These are phyloP conservation scores for Lentinula guzmanii DNA, from an alignment of 768 basidiomycete genomes.

Conservation along the genomic window DNA sequence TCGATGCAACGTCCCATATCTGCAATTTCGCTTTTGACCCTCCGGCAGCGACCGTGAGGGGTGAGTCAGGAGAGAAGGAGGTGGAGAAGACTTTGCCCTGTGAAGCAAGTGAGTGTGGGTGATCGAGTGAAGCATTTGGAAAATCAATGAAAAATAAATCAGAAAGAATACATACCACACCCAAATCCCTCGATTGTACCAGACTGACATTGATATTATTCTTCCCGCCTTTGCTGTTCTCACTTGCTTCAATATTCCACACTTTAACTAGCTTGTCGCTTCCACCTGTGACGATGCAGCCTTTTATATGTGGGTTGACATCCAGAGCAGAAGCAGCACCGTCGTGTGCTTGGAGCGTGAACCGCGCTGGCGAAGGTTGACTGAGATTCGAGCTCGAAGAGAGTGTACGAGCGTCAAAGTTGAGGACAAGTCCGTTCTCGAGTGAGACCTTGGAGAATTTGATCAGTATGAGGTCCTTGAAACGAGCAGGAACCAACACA, in stretches of 20 bases:
- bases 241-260: conserved; percentile 82
- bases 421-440: conserved; percentile 90
- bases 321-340: conserved; percentile 86
- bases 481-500: conserved; percentile 17
- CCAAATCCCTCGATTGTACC: conserved; percentile 84
- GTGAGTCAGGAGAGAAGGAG: conserved; percentile 83
- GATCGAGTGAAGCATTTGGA: neutral
- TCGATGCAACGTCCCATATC: conserved; percentile 91
- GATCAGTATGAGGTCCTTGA: no score
- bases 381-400: conserved; percentile 51
- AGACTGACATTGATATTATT: conserved; percentile 76
- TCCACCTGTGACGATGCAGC: conserved; percentile 91
- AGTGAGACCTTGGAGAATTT: conserved; percentile 64
- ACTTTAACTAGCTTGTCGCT: conserved; percentile 94
- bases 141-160: neutral
- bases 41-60: conserved; percentile 88
- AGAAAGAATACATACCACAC: conserved; percentile 55
- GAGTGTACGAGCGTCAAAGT: conserved; percentile 85
- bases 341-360: conserved; percentile 91
- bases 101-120: conserved; percentile 1
- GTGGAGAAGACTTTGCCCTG: conserved; percentile 97
- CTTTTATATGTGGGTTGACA: conserved; percentile 83
- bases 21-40: conserved; percentile 93
- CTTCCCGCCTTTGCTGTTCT: conserved; percentile 61
- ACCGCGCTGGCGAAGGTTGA: conserved; percentile 62